Conservation (phyloP, 169 alveolate genomes). For the Plasmodium relictum region DNA sequence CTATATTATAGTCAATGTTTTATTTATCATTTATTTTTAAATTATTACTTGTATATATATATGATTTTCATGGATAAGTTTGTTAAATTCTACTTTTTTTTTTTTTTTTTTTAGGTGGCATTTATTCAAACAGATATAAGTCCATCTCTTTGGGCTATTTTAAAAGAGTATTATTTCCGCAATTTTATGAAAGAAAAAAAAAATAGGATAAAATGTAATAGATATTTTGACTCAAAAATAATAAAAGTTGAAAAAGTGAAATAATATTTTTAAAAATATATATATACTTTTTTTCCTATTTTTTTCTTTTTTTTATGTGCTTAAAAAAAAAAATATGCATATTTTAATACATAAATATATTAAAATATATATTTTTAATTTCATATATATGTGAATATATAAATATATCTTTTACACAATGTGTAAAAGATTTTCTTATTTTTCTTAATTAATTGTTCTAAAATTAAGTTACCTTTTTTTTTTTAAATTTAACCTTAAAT, state of each 20-base stretch:
- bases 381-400: not conserved
- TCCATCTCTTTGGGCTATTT: constrained; percentile 60
- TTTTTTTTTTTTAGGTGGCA: constrained; percentile 54
- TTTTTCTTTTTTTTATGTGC: not conserved
- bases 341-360: not conserved
- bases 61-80: too few relatives aligned
- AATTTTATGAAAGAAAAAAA: constrained; percentile 36
- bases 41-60: too few relatives aligned
- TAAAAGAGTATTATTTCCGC: constrained; percentile 72
- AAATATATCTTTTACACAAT: not conserved
- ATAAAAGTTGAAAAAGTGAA: constrained; percentile 60
- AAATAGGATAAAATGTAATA: constrained; percentile 4
- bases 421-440: not conserved
- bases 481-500: too few relatives aligned
- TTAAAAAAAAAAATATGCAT: not conserved
- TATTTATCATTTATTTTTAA: too few relatives aligned
- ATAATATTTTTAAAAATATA: constrained; percentile 8
- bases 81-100: not conserved
- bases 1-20: not conserved
- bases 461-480: not conserved
- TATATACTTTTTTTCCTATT: constrained; percentile 3
- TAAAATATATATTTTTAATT: not conserved
- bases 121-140: constrained; percentile 67
- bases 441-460: not conserved
- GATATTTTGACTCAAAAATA: constrained; percentile 24